Conservation (phyloP, 1,284 basidiomycete species). For the Paramarasmius palmivorus region DNA sequence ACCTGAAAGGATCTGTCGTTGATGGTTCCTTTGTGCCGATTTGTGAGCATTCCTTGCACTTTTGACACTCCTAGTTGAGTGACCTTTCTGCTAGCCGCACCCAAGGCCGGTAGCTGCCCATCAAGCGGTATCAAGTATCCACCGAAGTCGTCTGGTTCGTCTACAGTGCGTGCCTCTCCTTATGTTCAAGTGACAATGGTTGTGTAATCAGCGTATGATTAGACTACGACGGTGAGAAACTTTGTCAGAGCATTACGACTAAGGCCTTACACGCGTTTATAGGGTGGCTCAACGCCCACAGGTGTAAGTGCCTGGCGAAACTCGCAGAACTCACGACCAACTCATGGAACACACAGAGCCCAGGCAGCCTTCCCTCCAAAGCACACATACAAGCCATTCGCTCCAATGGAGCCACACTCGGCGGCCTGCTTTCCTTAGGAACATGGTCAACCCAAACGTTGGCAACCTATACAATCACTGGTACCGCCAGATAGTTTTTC, state of each 20-base stretch:
- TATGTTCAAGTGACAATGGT: too few relatives aligned
- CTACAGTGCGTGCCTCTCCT: constrained; percentile 17
- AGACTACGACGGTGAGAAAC: not conserved
- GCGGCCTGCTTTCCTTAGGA: constrained; percentile 47
- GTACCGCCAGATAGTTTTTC: constrained; percentile 43
- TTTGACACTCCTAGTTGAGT: not conserved
- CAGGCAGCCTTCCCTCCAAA: constrained; percentile 40
- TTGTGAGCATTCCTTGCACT: constrained; percentile 34
- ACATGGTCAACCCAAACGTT: constrained; percentile 55
- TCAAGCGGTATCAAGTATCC: constrained; percentile 63
- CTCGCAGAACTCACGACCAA: not conserved
- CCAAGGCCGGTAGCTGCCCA: constrained; percentile 50
- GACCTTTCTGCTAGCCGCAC: constrained; percentile 44
- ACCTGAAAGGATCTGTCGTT: constrained; percentile 64
- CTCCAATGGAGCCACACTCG: constrained; percentile 30
- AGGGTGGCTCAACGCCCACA: not conserved
- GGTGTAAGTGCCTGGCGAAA: not conserved
- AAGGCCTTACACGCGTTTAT: too few relatives aligned
- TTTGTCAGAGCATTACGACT: too few relatives aligned
- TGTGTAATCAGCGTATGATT: too few relatives aligned
- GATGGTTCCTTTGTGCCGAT: constrained; percentile 66
- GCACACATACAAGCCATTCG: constrained; percentile 43
- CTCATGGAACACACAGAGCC: constrained; percentile 21
- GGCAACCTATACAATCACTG: constrained; percentile 43
- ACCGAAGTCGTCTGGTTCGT: constrained; percentile 44